These are phyloP conservation scores for Xylaria sp. DNA, from an alignment of 2,329 filamentous ascomycete genomes.

Conservation along the genomic window DNA sequence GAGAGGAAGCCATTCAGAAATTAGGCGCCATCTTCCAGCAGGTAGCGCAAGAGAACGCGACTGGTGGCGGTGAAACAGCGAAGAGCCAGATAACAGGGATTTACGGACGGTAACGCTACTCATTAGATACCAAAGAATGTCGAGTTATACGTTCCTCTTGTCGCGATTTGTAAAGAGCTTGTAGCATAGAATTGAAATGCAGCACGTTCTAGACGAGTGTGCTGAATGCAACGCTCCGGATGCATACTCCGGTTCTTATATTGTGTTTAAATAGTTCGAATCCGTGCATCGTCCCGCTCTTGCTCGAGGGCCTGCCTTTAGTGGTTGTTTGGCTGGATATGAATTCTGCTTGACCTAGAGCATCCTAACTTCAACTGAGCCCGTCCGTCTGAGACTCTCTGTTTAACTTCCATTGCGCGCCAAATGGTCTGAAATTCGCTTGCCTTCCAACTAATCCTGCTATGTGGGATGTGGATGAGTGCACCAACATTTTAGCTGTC, in stretches of 20 bases:
- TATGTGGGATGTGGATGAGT: conserved; percentile 15
- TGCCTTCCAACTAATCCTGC: conserved; percentile 15
- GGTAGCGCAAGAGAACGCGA: conserved; percentile 43
- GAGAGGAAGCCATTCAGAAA: conserved; percentile 64
- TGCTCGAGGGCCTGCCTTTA: neutral
- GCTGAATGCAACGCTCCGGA: neutral
- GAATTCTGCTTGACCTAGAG: conserved; percentile 6
- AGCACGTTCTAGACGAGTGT: neutral
- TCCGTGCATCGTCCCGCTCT: conserved; percentile 10
- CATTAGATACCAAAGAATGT: neutral
- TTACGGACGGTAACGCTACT: conserved; percentile 33
- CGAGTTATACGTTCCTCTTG: neutral
- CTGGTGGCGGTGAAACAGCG: conserved; percentile 52
- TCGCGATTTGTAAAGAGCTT: conserved; percentile 8
- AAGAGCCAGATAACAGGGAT: conserved; percentile 28
- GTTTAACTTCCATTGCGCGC: conserved; percentile 4
- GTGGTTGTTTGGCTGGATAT: conserved; percentile 4
- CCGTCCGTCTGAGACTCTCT: conserved; percentile 5
- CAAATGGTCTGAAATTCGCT: conserved; percentile 7
- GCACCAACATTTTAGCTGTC: neutral
- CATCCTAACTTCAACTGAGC: conserved; percentile 2
- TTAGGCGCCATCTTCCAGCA: conserved; percentile 58
- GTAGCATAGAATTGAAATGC: neutral
- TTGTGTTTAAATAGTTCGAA: conserved; percentile 17
- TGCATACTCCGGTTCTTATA: conserved; percentile 8